phyloP scores from a whole-genome alignment of 208 protist species.

The Crithidia thermophila region DNA sequence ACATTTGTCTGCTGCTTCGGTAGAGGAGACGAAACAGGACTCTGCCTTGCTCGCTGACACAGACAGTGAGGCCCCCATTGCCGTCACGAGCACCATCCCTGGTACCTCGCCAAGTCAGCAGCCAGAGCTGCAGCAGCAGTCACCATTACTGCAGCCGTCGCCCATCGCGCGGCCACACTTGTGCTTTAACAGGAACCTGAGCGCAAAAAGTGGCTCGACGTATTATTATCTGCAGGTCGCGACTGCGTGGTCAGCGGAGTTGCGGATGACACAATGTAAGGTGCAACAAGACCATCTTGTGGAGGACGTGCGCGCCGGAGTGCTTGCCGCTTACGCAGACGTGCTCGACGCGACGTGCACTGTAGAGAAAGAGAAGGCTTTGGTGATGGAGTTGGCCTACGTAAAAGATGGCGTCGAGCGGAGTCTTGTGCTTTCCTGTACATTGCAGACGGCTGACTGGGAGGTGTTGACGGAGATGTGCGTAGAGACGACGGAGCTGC shows the following conservation, averaged over 20 bases:
- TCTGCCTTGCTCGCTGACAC: too few relatives aligned
- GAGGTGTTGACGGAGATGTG: background rate
- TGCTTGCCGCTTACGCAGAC: conserved; percentile 32
- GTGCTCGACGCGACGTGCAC: background rate
- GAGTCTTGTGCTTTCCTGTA: background rate
- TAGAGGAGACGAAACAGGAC: too few relatives aligned
- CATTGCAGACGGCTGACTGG: background rate
- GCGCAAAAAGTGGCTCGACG: background rate
- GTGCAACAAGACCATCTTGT: conserved; percentile 34
- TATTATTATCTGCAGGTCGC: conserved; percentile 31
- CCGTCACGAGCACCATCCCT: too few relatives aligned
- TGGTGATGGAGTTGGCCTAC: conserved; percentile 13
- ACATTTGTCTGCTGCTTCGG: too few relatives aligned
- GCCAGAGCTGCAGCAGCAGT: too few relatives aligned
- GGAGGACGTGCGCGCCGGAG: conserved; percentile 42
- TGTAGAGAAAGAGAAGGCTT: background rate
- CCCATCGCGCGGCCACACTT: background rate
- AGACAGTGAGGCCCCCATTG: too few relatives aligned
- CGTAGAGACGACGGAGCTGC: conserved; percentile 23
- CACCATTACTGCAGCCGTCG: background rate
- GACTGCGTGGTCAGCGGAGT: conserved; percentile 39
- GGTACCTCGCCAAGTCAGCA: too few relatives aligned
- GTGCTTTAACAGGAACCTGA: background rate
- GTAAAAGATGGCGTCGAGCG: background rate
- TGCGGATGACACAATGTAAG: conserved; percentile 36